Base-by-base conservation (phyloP, 2,329 filamentous ascomycete species). In the Pseudogymnoascus verrucosus region DNA sequence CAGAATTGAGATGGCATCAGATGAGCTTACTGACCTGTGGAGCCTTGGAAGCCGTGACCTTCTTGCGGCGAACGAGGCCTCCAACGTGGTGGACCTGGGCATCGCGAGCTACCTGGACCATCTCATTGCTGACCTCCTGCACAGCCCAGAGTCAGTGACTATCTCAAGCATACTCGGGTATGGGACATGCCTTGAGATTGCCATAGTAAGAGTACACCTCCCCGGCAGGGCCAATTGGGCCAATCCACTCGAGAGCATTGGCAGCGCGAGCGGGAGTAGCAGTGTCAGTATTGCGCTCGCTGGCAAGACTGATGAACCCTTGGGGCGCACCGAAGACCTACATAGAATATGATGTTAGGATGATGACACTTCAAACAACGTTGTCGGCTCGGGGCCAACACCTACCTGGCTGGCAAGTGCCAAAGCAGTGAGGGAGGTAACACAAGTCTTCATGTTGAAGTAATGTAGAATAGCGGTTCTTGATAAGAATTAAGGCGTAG, bases 81-180 rank as follows among this genome's bases (percentile, higher is more conserved):
- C 59, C 59, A 40, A 42, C 59, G 5, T 61, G 34, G 19, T 61
- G 59, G 36, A 61, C 59, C 59, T 61, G 59, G 16, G 34, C 51
- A n/a, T 57, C 28, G 5, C 51, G 51, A 34, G 51, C 51, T 14
- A 34, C 51, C 8, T 36, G 28, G 51, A 57, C 28, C 51, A 57
- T 57, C 51, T 36, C 5, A 8, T 19, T 57, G 28, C 51, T 31
- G 14, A 57, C 51, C 10, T 57, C 51, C 51, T 57, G 10, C 16
- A 57, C 51, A 19, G 1, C 3, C 1, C 10, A 2, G 28, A 7
- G 51, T 57, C 28, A 57, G 51, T 57, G 28, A 34, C n/a, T 10
- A 21, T 21, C 51, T 34, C 5, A 34, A 34, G 4, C 28, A 57
- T 8, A 21, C 34, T 21, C 11, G 16, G 10, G 6, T 10, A 7